These are phyloP conservation scores for Hylodesmum podocarpum DNA, from an alignment of 306 rosid species.

Conservation along the genomic window DNA sequence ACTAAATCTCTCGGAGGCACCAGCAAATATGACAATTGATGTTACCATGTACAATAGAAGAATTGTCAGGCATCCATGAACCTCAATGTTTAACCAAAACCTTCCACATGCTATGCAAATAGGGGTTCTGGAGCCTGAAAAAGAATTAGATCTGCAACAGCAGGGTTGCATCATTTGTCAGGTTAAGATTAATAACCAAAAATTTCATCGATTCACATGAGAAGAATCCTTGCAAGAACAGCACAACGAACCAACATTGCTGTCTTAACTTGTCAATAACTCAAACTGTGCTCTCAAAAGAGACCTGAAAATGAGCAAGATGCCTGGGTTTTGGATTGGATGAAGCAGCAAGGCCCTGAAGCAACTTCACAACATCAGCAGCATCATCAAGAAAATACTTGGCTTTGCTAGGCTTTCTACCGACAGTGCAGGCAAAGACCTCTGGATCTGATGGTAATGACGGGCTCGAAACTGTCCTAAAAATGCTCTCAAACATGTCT, in stretches of 20 bases:
- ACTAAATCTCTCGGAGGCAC: constrained; percentile 39
- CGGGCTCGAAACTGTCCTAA: constrained; percentile 52
- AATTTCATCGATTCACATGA: constrained; percentile 27
- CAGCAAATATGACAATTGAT: constrained; percentile 42
- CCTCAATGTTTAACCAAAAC: constrained; percentile 28
- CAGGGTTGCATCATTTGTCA: constrained; percentile 29
- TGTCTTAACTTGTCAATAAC: constrained; percentile 12
- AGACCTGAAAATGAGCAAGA: constrained; percentile 63
- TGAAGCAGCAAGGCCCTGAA: constrained; percentile 68
- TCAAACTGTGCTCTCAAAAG: constrained; percentile 71
- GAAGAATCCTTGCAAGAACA: constrained; percentile 30
- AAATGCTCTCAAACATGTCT: constrained; percentile 85
- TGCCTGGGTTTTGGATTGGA: constrained; percentile 65
- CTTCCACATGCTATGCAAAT: constrained; percentile 13
- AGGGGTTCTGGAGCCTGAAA: constrained; percentile 31
- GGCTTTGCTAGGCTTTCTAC: constrained; percentile 86
- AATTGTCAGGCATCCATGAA: constrained; percentile 45
- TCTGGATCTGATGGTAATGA: constrained; percentile 58
- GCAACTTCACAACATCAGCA: constrained; percentile 61
- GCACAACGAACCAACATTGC: constrained; percentile 27
- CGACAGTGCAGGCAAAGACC: constrained; percentile 83
- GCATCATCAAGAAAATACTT: constrained; percentile 76
- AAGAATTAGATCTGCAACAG: constrained; percentile 37
- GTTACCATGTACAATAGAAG: constrained; percentile 59
- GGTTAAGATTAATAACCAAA: constrained; percentile 35